A percentile compares a stretch with the other conserved stretches of the same genome.
Conservation (phyloP, 768 basidiomycete genomes). For the Termitomyces sp. region DNA sequence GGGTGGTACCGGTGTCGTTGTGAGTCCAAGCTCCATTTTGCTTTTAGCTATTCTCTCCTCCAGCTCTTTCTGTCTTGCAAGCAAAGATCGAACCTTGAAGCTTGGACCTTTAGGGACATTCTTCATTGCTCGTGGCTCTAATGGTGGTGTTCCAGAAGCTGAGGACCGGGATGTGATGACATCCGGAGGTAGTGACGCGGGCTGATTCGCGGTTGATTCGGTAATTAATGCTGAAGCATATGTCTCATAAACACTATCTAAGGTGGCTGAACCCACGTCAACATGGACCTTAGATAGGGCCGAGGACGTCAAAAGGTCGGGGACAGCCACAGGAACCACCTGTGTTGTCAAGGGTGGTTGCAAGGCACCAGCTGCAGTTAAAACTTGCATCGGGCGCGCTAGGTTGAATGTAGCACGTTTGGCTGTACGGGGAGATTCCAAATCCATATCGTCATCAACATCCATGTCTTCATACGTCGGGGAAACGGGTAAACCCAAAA, state of each 20-base stretch:
- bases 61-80: constrained; percentile 38
- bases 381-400: neutral
- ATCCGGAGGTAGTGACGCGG: neutral
- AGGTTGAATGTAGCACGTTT: constrained; percentile 3
- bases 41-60: constrained; percentile 35
- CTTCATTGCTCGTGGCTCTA: constrained; percentile 34
- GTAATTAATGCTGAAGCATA: neutral
- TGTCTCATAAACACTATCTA: neutral
- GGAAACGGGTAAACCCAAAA: neutral
- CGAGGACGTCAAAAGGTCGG: neutral
- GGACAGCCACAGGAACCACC: neutral
- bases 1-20: neutral
- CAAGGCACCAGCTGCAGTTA: neutral
- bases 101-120: constrained; percentile 31
- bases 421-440: constrained; percentile 19
- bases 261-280: neutral
- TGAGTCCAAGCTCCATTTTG: constrained; percentile 27
- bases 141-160: constrained; percentile 17
- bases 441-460: constrained; percentile 25
- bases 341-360: neutral
- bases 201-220: neutral
- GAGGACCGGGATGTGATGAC: constrained; percentile 2
- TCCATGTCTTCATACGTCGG: constrained; percentile 14
- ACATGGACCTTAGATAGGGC: neutral
- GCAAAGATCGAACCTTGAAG: constrained; percentile 29